Conservation (phyloP, 164 flowering plant genomes). For the Cinnamomum micranthum region DNA sequence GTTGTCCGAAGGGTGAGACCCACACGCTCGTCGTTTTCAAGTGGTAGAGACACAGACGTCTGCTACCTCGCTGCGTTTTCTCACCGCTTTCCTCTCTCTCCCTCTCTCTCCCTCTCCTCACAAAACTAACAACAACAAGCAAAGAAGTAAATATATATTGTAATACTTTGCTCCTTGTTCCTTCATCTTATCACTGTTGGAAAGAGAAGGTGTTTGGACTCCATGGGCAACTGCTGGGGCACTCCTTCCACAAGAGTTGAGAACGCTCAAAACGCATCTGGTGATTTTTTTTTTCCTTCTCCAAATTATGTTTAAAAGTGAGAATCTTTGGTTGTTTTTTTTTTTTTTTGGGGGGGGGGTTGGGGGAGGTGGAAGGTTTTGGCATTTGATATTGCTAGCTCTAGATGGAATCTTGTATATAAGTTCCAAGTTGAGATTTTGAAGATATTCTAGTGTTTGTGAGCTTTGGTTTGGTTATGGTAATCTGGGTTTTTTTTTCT, state of each 20-base stretch:
- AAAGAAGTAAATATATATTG: too few species aligned
- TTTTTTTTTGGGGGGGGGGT: neutral
- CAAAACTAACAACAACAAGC: neutral
- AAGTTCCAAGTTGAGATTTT: neutral
- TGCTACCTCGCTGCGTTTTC: neutral
- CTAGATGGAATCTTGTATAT: neutral
- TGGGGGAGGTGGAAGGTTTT: neutral
- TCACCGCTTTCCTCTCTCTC: neutral
- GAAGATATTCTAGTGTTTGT: neutral
- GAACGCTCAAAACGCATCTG: conserved; percentile 5
- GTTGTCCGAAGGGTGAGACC: neutral
- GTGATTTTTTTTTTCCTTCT: neutral
- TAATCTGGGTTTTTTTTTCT: neutral
- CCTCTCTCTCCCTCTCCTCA: neutral
- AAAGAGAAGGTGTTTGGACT: neutral
- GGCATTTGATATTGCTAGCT: neutral
- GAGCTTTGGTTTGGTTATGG: neutral
- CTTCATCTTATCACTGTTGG: neutral
- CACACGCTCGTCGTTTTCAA: neutral
- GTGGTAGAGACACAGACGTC: neutral
- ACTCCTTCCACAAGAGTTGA: conserved; percentile 4
- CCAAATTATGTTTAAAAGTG: neutral
- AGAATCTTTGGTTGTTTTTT: neutral
- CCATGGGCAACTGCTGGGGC: conserved; percentile 41
- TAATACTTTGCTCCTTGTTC: too few species aligned